Percentiles rank a stretch among this genome's conserved stretches.
Evolutionary conservation across 140 eudicot genomes (phyloP).

Genomic region (Cichorium intybus): DNA sequence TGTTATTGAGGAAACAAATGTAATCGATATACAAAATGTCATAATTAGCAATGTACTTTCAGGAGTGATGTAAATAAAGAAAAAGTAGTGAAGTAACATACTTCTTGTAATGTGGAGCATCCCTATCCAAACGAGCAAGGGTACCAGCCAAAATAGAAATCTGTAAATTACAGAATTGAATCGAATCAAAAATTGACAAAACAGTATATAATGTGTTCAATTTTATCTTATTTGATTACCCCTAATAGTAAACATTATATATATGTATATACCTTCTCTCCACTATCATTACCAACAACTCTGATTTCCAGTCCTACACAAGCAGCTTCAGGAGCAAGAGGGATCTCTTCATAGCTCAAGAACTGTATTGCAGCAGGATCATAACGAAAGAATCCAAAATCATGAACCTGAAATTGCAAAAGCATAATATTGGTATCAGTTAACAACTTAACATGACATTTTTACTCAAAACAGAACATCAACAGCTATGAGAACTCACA

Average conservation of each 20-base stretch:
- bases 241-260: too few relatives aligned
- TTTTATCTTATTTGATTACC: too few relatives aligned
- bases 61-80: neutral
- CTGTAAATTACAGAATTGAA: constrained; percentile 43
- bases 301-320: constrained; percentile 95
- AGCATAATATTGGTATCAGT: neutral
- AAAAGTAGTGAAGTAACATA: constrained; percentile 29
- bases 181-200: constrained; percentile 3
- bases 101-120: constrained; percentile 97
- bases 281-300: constrained; percentile 99
- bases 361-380: constrained; percentile 88
- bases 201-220: neutral
- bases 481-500: too few relatives aligned
- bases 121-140: constrained; percentile 97
- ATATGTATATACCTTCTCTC: constrained; percentile 71
- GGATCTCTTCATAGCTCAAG: constrained; percentile 91
- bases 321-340: constrained; percentile 98
- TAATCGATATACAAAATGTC: neutral
- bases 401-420: constrained; percentile 65
- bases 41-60: neutral
- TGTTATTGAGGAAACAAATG: neutral
- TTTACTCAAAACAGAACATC: too few relatives aligned
- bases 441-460: too few relatives aligned
- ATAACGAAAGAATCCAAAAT: constrained; percentile 95
- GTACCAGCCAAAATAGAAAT: constrained; percentile 99